These are phyloP conservation scores for Trapa bicornis DNA, from an alignment of 345 rosid genomes.

Conservation along the genomic window DNA sequence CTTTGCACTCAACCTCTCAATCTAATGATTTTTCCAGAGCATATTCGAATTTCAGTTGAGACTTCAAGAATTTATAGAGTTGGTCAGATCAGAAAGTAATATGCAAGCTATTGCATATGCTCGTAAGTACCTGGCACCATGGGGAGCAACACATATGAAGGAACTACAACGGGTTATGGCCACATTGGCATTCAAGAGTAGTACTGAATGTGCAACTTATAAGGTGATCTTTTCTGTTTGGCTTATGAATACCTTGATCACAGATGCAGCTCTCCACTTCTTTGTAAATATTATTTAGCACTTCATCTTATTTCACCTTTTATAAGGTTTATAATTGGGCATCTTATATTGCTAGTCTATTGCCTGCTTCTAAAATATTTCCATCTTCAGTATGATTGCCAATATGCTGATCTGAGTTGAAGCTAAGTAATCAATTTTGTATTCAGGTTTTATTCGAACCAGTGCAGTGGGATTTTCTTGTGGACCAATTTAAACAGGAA, in stretches of 20 bases:
- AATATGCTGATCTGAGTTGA: background rate
- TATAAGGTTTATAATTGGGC: background rate
- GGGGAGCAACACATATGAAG: conserved; percentile 80
- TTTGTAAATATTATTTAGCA: background rate
- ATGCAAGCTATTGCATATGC: conserved; percentile 70
- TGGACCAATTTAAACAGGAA: conserved; percentile 79
- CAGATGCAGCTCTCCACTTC: background rate
- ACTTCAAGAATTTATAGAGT: conserved; percentile 88
- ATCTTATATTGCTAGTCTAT: too few species aligned
- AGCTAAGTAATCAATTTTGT: background rate
- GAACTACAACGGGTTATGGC: conserved; percentile 74
- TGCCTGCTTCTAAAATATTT: background rate
- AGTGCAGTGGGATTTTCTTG: conserved; percentile 89
- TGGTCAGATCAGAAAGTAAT: conserved; percentile 63
- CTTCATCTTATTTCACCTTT: too few species aligned
- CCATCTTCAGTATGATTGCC: background rate
- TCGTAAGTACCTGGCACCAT: conserved; percentile 71
- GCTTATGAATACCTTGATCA: background rate
- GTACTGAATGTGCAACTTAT: conserved; percentile 59
- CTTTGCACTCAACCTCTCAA: background rate
- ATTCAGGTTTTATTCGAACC: conserved; percentile 74
- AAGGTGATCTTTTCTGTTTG: conserved; percentile 35
- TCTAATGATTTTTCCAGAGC: conserved; percentile 41
- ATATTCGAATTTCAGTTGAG: conserved; percentile 87
- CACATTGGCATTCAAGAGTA: conserved; percentile 80